Base-by-base conservation (phyloP, 352 stramenopile genomes). In the Globisporangium okanoganense region DNA sequence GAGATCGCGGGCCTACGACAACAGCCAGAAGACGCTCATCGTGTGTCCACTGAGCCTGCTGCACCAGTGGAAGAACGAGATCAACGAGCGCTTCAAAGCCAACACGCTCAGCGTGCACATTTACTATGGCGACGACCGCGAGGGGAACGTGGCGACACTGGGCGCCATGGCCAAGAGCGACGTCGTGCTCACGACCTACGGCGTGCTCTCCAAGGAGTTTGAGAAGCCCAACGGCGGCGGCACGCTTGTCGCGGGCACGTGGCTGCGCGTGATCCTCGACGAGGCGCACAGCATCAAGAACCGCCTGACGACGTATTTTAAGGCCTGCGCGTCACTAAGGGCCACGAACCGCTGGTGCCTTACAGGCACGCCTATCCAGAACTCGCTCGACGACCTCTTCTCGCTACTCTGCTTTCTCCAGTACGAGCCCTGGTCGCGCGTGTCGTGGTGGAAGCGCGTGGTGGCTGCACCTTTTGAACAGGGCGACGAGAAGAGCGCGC, bases 271-370 rank as follows among this genome's bases (percentile, higher is more conserved):
- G n/a, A 92, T 97, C 58, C 73, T 97, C 13, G 90, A 97, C 64
- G 90, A 97, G 69, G 87, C 87, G 5, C 90, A 97, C 67, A 92
- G 78, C 38, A 97, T 97, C 70, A 96, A 97, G 74, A 97, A 92
- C 57, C 79, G 84, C 27, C 45, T 68, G 36, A 93, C 82, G n/a
- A 71, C 56, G 35, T 91, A 92, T 63, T 90, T 90, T 52, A 79
- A 78, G 20, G 72, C 79, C 14, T 92, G 85, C 40, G 72, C 73
- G 14, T 50, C 69, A 1, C 54, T 96, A 3, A 60, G 61, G 35
- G 80, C 84, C 2, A 75, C 67, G 10, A 80, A 94, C 35, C 85
- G 87, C 12, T 97, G 90, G 90, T 96, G 88, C 64, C 66, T 97
- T n/a, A 97, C 87, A 6, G 90, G 90, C 24, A 97, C 90, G 22